Percentiles rank a stretch among this genome's conserved stretches.
Conservation (phyloP, 352 stramenopile genomes). For the Globisporangium mamillatum region DNA sequence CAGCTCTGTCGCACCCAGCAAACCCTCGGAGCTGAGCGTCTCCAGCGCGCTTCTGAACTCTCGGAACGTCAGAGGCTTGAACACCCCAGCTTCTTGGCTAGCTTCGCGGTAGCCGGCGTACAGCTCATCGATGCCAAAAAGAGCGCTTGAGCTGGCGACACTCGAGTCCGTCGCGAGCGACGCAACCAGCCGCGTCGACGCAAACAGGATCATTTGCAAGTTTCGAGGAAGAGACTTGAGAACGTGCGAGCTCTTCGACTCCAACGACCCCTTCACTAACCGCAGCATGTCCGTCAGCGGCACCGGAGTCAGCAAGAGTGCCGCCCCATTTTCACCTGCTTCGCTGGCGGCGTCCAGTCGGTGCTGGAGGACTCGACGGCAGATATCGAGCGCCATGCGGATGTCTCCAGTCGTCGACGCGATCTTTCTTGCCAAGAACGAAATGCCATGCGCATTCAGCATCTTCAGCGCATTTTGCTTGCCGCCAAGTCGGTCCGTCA, state of each 20-base stretch:
- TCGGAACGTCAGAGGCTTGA: slow-evolving; percentile 50
- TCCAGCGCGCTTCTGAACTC: slow-evolving; percentile 74
- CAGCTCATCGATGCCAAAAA: slow-evolving; percentile 58
- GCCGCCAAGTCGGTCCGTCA: slow-evolving; percentile 63
- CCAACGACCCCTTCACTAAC: slow-evolving; percentile 67
- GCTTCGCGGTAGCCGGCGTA: slow-evolving; percentile 71
- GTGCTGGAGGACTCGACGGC: slow-evolving; percentile 62
- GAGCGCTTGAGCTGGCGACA: slow-evolving; percentile 18
- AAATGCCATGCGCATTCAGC: slow-evolving; percentile 66
- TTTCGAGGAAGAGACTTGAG: slow-evolving; percentile 70
- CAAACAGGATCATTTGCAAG: slow-evolving; percentile 81
- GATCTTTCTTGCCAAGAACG: slow-evolving; percentile 80
- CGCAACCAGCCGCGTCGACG: slow-evolving; percentile 42
- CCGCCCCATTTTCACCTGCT: slow-evolving; percentile 2
- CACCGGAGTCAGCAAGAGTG: slow-evolving; percentile 28
- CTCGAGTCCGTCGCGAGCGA: slow-evolving; percentile 31
- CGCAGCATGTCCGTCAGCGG: slow-evolving; percentile 71
- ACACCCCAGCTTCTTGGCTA: slow-evolving; percentile 63
- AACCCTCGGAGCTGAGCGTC: slow-evolving; percentile 61
- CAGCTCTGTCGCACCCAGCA: slow-evolving; percentile 52
- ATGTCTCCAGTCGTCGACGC: slow-evolving; percentile 77
- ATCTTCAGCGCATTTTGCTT: slow-evolving; percentile 38
- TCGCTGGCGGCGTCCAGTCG: slow-evolving; percentile 19
- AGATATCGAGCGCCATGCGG: slow-evolving; percentile 69
- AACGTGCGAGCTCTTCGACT: slow-evolving; percentile 55